Evolutionary conservation across 2,329 filamentous ascomycete species (phyloP), one percentile per base, ranked within the genome.

Genomic region (Sclerotinia spermophila): DNA sequence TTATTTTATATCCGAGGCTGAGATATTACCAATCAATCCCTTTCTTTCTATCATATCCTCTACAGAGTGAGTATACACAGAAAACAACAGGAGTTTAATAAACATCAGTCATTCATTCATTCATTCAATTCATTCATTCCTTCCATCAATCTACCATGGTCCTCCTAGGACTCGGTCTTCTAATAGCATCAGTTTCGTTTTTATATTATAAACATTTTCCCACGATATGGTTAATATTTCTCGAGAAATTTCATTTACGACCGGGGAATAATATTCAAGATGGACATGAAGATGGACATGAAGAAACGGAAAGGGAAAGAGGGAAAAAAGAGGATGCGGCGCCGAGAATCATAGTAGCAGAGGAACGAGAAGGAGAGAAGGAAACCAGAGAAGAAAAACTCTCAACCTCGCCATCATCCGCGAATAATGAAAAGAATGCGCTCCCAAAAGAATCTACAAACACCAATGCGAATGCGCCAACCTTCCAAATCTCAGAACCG

Each of bases 181-280:
- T 90, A 76, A 79, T 90, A 73, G 88, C 85, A 58, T 88, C 88
- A 0, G 80, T 90, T 69, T 83, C 89, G 60, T 86, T 85, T 76
- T 79, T 90, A 73, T 81, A 85, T 75, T 82, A 89, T 72, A 83
- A 84, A 55, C 85, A 85, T 70, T 85, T 84, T 65, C 80, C 83
- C 60, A 84, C 86, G 80, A 79, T 87, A 62, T 81, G 82, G 74
- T 79, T 79, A 17, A 30, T 24, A 0, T 79, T 84, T 53, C 75
- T 83, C 45, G 74, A 76, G 19, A 81, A 78, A 76, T 62, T 51
- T 0, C n/a, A 27, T 27, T n/a, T 77, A 19, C 72, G 64, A 40
- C 71, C 73, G 35, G 56, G 56, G 27, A 27, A 13, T 24, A 17
- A 21, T 15, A 69, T 72, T 67, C 66, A 53, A 60, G 67, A 62